Conservation (phyloP, 1,139 yeast species). For the Blastobotrys petasosporus region DNA sequence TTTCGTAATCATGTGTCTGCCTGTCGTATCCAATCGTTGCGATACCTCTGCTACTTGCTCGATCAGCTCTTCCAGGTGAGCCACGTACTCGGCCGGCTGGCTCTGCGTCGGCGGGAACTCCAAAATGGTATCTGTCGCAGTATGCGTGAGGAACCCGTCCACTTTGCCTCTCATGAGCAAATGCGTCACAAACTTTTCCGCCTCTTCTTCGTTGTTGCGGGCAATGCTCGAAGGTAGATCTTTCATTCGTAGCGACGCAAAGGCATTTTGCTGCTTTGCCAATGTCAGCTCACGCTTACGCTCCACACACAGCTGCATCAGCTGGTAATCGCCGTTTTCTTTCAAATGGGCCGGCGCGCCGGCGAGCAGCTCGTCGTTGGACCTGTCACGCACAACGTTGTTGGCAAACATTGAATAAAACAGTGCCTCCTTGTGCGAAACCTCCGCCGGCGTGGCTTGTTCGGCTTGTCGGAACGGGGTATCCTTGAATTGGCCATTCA, state of each 20-base stretch:
- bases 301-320: constrained; percentile 1
- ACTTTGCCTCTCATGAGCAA: constrained; percentile 4
- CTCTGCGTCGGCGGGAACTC: background rate
- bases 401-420: no score
- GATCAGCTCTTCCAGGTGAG: background rate
- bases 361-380: no score
- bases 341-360: no score
- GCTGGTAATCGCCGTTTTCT: background rate
- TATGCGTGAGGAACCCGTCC: background rate
- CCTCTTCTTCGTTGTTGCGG: background rate
- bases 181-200: constrained; percentile 1
- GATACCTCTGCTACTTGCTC: background rate
- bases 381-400: no score
- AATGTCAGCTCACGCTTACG: constrained; percentile 2
- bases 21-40: background rate
- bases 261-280: background rate
- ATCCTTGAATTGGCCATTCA: background rate
- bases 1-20: background rate
- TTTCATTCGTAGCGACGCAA: constrained; percentile 3
- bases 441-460: no score
- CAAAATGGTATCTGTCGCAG: background rate
- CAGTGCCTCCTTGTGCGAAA: no score
- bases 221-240: background rate
- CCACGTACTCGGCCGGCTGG: background rate
- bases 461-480: no score